Evolutionary conservation across 1,284 basidiomycete genomes (phyloP).

Genomic region (Ceratobasidium sp.): DNA sequence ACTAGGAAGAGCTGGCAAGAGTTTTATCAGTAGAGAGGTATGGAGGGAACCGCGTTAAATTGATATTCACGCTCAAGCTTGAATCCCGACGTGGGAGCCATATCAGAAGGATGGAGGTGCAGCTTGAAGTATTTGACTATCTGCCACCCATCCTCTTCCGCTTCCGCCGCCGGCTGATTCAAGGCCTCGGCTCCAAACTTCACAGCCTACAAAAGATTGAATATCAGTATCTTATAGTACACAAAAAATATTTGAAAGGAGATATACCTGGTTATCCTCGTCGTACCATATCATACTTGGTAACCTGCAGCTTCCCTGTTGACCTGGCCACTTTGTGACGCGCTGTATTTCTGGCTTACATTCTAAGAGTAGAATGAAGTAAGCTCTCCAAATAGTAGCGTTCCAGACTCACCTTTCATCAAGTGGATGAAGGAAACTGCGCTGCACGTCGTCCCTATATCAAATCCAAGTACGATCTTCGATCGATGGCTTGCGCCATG

Average conservation of each 20-base stretch:
- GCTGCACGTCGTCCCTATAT: slow-evolving; percentile 20
- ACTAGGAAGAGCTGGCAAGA: slow-evolving; percentile 14
- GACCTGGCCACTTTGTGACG: slow-evolving; percentile 18
- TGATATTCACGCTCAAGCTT: neutral
- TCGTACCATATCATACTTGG: slow-evolving; percentile 26
- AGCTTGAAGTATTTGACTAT: slow-evolving; percentile 19
- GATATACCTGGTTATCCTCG: neutral
- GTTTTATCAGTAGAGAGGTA: neutral
- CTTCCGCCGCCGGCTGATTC: neutral
- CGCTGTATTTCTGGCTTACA: neutral
- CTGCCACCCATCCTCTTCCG: neutral
- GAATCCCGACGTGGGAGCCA: neutral
- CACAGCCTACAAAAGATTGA: neutral
- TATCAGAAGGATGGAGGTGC: slow-evolving; percentile 4
- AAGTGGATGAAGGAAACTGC: slow-evolving; percentile 9
- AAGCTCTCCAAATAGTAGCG: no score
- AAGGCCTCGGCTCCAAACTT: slow-evolving; percentile 21
- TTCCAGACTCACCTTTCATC: neutral
- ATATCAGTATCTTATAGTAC: neutral
- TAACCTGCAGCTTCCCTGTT: neutral
- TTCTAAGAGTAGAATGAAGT: neutral
- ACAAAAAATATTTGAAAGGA: neutral
- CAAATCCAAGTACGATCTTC: slow-evolving; percentile 9
- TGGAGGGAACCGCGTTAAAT: no score
- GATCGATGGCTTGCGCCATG: neutral